Evolutionary conservation across 2,329 filamentous ascomycete species (phyloP), one percentile per base, ranked within the genome.

Genomic region (Phaeomoniella chlamydospora): DNA sequence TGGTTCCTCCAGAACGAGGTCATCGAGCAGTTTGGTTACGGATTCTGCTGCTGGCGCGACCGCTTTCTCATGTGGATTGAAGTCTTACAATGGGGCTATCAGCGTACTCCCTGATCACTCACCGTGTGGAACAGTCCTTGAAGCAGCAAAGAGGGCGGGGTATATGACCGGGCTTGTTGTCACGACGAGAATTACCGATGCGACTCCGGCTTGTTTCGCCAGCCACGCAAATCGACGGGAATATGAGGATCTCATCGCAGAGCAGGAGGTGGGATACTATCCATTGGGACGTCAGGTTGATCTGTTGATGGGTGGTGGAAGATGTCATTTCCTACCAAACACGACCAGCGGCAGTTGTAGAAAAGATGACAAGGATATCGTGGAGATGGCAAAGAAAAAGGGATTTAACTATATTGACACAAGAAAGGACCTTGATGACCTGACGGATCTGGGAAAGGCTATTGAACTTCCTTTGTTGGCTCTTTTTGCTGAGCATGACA

Each of bases 81-180:
- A 98, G 72, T 93, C 80, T 56, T 98, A 98, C 64, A 98, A 98
- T 52, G 86, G 86, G 33, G 90, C 90, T 46, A 96, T 98, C 47
- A 82, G 85, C 6, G 80, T 93, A 37, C 67, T 92, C 12, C 87
- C 87, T 0, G 79, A 92, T 56, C 75, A 81, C 46, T 74, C 75
- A 18, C 85, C 90, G 3, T 98, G 90, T 56, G 90, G 88, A 5
- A 94, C 87, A 13, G 85, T 81, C 29, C 72, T 98, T 36, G 90
- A 98, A 62, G 90, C 90, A 3, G 90, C 90, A 26, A 93, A 94
- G 62, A 74, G 76, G 47, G 81, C 83, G 5, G 90, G 90, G 11
- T 96, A 94, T 54, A 79, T 77, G 59, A 98, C 90, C 2, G 90
- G 90, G 1, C 60, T 98, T 44, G 90, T 96, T 2, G 90, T 94